phyloP scores from a whole-genome alignment of 2,329 filamentous ascomycete species.

The Cephalotrichum gorgonifer region DNA sequence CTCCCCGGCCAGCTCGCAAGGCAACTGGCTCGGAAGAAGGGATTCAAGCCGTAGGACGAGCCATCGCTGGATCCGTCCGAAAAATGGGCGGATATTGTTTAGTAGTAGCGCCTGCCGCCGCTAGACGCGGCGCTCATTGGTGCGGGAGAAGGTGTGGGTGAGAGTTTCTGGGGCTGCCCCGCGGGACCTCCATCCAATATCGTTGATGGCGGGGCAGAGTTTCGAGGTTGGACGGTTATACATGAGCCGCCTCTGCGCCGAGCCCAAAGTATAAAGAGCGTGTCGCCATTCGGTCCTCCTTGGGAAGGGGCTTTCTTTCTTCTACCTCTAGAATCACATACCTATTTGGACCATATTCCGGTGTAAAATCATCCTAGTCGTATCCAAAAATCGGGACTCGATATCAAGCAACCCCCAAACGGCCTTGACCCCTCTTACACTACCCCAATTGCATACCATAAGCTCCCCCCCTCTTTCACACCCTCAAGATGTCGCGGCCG shows the following conservation, averaged over 20 bases:
- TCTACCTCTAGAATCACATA: too few relatives aligned
- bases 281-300: too few relatives aligned
- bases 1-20: neutral
- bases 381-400: too few relatives aligned
- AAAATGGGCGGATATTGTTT: too few relatives aligned
- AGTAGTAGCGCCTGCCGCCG: neutral
- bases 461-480: neutral
- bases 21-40: neutral
- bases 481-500: slow-evolving; percentile 23
- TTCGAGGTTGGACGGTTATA: too few relatives aligned
- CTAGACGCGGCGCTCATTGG: slow-evolving; percentile 1
- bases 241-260: too few relatives aligned
- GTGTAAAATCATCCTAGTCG: too few relatives aligned
- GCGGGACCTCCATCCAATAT: neutral
- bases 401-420: neutral
- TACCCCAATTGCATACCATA: neutral
- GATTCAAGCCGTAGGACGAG: neutral
- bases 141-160: slow-evolving; percentile 1
- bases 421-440: too few relatives aligned
- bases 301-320: too few relatives aligned
- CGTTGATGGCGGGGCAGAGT: slow-evolving; percentile 2
- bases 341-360: too few relatives aligned
- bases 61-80: too few relatives aligned
- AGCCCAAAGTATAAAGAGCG: too few relatives aligned
- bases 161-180: neutral